Percentiles rank a stretch among this genome's conserved stretches.
These are phyloP conservation scores for Sporisorium graminicola DNA, from an alignment of 1,284 basidiomycete genomes.

Conservation along the genomic window DNA sequence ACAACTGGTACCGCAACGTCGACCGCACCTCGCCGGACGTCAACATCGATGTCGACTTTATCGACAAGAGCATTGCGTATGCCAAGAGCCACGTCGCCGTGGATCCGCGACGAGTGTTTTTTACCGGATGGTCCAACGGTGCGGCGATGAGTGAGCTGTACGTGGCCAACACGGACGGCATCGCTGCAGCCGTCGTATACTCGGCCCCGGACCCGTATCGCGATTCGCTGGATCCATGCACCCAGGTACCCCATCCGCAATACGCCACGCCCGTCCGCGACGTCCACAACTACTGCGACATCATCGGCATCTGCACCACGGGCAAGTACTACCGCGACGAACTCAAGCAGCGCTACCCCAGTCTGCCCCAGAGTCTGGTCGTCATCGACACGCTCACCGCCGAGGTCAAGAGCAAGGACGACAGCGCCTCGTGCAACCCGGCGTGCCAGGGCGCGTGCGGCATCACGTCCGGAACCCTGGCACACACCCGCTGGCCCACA, in stretches of 20 bases:
- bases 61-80: constrained; percentile 32
- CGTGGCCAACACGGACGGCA: constrained; percentile 34
- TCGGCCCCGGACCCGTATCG: constrained; percentile 42
- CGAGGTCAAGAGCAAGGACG: constrained; percentile 20
- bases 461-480: constrained; percentile 9
- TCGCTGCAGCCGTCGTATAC: constrained; percentile 37
- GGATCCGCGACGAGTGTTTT: constrained; percentile 23
- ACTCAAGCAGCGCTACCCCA: constrained; percentile 27
- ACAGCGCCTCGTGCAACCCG: constrained; percentile 8
- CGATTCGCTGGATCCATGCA: constrained; percentile 38
- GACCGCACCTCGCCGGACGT: constrained; percentile 32
- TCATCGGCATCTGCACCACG: constrained; percentile 32
- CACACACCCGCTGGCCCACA: constrained; percentile 13
- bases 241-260: constrained; percentile 25
- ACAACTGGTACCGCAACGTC: constrained; percentile 44
- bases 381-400: constrained; percentile 22
- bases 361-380: constrained; percentile 20
- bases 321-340: constrained; percentile 28
- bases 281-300: constrained; percentile 38
- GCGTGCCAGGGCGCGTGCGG: constrained; percentile 25
- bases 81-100: constrained; percentile 22
- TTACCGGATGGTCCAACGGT: constrained; percentile 29
- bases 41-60: constrained; percentile 29
- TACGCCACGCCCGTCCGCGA: constrained; percentile 28
- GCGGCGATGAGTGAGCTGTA: constrained; percentile 22